phyloP scores from a whole-genome alignment of 1,284 basidiomycete genomes.

The Microbotryum saponariae region DNA sequence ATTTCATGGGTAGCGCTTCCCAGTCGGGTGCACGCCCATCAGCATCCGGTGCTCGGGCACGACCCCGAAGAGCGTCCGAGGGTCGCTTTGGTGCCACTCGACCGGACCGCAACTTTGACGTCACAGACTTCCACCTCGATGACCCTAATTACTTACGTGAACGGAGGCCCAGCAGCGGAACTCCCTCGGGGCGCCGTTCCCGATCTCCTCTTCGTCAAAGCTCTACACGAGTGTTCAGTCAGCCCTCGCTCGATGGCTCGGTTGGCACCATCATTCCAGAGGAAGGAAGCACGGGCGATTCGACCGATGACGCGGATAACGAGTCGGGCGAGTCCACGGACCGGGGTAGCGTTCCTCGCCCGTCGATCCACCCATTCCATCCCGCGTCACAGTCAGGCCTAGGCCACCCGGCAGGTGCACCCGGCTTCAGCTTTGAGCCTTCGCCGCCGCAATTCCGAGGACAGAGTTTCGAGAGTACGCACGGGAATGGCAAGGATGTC shows the following conservation, averaged over 20 bases:
- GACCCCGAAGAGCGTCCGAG: background rate
- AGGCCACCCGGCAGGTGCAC: background rate
- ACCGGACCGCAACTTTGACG: conserved; percentile 8
- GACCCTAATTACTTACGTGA: background rate
- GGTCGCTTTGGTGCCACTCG: background rate
- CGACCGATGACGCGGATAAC: no score
- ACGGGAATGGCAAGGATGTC: background rate
- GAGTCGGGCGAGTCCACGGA: no score
- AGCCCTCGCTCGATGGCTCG: no score
- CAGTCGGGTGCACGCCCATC: background rate
- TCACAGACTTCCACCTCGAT: conserved; percentile 19
- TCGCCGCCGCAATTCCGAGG: background rate
- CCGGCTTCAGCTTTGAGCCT: background rate
- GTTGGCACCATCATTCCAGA: no score
- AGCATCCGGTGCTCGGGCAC: background rate
- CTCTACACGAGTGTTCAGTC: no score
- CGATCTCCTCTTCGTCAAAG: background rate
- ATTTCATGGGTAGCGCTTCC: background rate
- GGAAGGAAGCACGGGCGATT: no score
- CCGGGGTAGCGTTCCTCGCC: no score
- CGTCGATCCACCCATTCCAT: background rate
- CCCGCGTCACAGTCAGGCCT: background rate
- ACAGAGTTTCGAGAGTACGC: background rate
- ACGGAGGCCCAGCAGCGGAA: background rate
- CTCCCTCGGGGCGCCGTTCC: background rate